These are phyloP conservation scores for Boehmeria nivea DNA, from an alignment of 306 rosid species.

Conservation along the genomic window DNA sequence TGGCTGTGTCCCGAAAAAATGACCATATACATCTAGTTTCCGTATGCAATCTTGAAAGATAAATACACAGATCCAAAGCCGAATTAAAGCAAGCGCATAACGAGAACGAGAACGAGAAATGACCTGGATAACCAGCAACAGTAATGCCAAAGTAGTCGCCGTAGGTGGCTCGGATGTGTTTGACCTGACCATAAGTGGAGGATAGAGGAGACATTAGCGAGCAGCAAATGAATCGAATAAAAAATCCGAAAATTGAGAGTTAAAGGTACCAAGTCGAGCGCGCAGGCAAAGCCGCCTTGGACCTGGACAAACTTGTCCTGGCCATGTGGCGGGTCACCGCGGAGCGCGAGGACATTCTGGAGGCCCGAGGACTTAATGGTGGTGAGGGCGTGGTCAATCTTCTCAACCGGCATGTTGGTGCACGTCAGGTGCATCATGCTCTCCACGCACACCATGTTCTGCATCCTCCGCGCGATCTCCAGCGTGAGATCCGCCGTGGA, in stretches of 20 bases:
- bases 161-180: slow-evolving; percentile 63
- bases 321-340: slow-evolving; percentile 97
- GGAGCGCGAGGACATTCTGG: slow-evolving; percentile 93
- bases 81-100: no score
- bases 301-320: slow-evolving; percentile 90
- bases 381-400: slow-evolving; percentile 82
- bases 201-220: no score
- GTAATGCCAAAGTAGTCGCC: slow-evolving; percentile 96
- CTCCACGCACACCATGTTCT: slow-evolving; percentile 87
- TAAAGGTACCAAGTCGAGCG: slow-evolving; percentile 77
- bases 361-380: slow-evolving; percentile 84
- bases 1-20: no score
- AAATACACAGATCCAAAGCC: no score
- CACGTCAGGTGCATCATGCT: slow-evolving; percentile 98
- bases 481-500: slow-evolving; percentile 86
- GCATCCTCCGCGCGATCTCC: slow-evolving; percentile 87
- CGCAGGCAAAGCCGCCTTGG: slow-evolving; percentile 93
- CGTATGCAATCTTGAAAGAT: no score
- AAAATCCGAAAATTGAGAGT: neutral
- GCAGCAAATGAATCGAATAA: no score
- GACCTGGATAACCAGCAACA: slow-evolving; percentile 98
- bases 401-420: slow-evolving; percentile 93
- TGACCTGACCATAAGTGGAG: slow-evolving; percentile 37
- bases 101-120: neutral
- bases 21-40: no score